A percentile compares a stretch with the other conserved stretches of the same genome.
Conservation (phyloP, 306 rosid genomes). For the Dalbergia cochinchinensis region DNA sequence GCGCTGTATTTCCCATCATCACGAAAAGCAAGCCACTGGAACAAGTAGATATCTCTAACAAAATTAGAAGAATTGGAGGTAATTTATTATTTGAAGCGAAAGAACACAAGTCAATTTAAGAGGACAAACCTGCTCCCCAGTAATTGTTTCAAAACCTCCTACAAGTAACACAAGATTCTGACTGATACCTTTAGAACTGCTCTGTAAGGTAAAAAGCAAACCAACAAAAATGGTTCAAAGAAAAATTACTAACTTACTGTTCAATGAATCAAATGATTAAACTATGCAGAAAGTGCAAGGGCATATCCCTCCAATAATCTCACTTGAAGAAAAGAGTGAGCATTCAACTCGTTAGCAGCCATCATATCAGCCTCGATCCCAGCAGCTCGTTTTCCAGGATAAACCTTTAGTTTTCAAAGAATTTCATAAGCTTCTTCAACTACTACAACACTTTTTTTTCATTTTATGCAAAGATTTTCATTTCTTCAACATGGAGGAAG, state of each 20-base stretch:
- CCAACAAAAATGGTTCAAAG: slow-evolving; percentile 4
- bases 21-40: slow-evolving; percentile 99
- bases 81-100: neutral
- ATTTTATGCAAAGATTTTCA: neutral
- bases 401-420: slow-evolving; percentile 64
- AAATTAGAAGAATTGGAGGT: slow-evolving; percentile 28
- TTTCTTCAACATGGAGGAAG: slow-evolving; percentile 18
- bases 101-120: slow-evolving; percentile 32
- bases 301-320: slow-evolving; percentile 38
- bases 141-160: slow-evolving; percentile 92
- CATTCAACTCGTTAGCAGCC: slow-evolving; percentile 95
- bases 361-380: slow-evolving; percentile 94
- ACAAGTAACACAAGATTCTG: slow-evolving; percentile 74
- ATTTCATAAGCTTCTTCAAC: slow-evolving; percentile 21
- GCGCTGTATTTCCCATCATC: slow-evolving; percentile 87
- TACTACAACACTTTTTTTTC: neutral
- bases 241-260: slow-evolving; percentile 4
- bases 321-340: slow-evolving; percentile 87
- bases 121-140: slow-evolving; percentile 90
- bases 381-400: slow-evolving; percentile 87
- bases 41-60: slow-evolving; percentile 33
- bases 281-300: slow-evolving; percentile 3
- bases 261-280: slow-evolving; percentile 20
- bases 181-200: slow-evolving; percentile 61
- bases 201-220: slow-evolving; percentile 56